Conservation (phyloP, 2,329 filamentous ascomycete species). For the Microdochium trichocladiopsis region DNA sequence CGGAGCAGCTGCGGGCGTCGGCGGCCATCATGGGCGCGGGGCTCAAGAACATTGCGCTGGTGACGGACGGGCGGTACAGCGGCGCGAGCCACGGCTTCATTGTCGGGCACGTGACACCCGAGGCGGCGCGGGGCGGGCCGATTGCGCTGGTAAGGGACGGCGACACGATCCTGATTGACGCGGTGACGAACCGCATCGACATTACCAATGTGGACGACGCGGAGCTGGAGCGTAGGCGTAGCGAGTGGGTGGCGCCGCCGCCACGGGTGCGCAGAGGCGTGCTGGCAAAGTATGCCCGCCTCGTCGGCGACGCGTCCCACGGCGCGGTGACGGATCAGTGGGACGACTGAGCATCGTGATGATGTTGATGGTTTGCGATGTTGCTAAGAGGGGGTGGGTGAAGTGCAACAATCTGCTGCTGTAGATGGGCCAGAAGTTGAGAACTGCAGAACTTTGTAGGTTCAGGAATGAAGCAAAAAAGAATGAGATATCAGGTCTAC, state of each 20-base stretch:
- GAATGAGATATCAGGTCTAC: no score
- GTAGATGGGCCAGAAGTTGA: no score
- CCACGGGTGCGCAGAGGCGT: conserved; percentile 73
- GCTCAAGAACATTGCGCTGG: conserved; percentile 78
- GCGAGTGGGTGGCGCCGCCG: conserved; percentile 63
- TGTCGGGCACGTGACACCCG: conserved; percentile 86
- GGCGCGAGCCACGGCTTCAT: conserved; percentile 69
- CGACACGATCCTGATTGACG: conserved; percentile 81
- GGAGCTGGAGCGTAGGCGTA: conserved; percentile 59
- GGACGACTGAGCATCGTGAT: conserved; percentile 5
- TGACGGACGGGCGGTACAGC: conserved; percentile 86
- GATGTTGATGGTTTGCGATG: no score
- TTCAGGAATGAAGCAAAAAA: no score
- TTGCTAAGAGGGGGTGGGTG: no score
- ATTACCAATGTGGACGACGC: conserved; percentile 55
- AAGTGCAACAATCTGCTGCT: no score
- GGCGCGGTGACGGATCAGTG: conserved; percentile 81
- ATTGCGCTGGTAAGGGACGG: conserved; percentile 77
- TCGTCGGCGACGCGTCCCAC: conserved; percentile 88
- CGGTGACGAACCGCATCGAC: conserved; percentile 70
- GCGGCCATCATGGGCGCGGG: conserved; percentile 91
- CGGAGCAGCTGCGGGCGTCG: conserved; percentile 82
- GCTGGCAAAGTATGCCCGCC: conserved; percentile 79
- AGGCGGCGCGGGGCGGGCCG: conserved; percentile 82
- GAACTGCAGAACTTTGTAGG: no score